Conservation (phyloP, 78 protist species). For the Cyanophora paradoxa region DNA sequence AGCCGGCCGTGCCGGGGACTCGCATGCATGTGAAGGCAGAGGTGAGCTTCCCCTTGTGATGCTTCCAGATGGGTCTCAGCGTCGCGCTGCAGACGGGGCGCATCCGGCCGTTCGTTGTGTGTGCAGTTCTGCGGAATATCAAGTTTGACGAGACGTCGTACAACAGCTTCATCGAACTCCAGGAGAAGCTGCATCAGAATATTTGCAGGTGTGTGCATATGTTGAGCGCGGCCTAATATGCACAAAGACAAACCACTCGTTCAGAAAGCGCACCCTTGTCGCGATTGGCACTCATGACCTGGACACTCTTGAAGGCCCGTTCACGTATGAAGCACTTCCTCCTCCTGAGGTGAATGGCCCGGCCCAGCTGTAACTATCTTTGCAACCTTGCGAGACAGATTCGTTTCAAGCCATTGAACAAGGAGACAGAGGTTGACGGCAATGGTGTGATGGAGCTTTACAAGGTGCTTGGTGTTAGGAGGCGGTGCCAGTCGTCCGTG, state of each 20-base stretch:
- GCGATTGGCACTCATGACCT: conserved; percentile 99
- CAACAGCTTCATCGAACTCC: conserved; percentile 94
- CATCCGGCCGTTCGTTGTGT: conserved; percentile 91
- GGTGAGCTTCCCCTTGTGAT: no score
- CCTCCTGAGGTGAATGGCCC: conserved; percentile 78
- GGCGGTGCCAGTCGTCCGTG: neutral
- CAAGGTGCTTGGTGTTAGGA: neutral
- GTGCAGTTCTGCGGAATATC: conserved; percentile 89
- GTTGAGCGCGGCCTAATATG: no score
- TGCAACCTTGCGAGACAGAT: no score
- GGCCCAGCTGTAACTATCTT: no score
- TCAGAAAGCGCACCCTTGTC: conserved; percentile 83
- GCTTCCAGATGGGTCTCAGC: no score
- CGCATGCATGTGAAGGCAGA: no score
- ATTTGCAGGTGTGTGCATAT: conserved; percentile 56
- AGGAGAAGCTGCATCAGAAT: conserved; percentile 89
- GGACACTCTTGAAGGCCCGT: conserved; percentile 86
- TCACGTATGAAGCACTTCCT: conserved; percentile 71
- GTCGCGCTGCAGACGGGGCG: neutral
- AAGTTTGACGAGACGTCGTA: conserved; percentile 62
- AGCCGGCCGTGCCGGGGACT: no score
- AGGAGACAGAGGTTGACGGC: conserved; percentile 25
- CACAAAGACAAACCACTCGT: neutral
- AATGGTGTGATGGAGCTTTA: conserved; percentile 45
- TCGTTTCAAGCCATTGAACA: conserved; percentile 69